phyloP scores from a whole-genome alignment of 305 asterid species.

The Fraxinus paxiana region DNA sequence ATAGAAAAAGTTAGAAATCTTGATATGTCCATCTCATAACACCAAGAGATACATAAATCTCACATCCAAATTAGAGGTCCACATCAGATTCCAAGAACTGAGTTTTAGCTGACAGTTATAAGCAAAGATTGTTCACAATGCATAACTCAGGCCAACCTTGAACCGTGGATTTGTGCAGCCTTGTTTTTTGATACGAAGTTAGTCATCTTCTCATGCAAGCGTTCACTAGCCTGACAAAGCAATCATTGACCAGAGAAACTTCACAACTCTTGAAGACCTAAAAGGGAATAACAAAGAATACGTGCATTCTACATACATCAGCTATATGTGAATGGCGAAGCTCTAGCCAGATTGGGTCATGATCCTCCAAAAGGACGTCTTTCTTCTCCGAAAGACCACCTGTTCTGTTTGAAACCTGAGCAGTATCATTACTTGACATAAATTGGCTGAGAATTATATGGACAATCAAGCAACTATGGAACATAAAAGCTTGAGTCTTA shows the following conservation, averaged over 20 bases:
- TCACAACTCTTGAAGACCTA: constrained; percentile 11
- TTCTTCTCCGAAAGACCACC: constrained; percentile 84
- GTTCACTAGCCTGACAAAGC: constrained; percentile 75
- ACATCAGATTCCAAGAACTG: neutral
- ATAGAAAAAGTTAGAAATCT: neutral
- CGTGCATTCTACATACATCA: constrained; percentile 57
- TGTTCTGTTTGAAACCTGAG: constrained; percentile 77
- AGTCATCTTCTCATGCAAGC: constrained; percentile 94
- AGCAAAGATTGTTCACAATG: constrained; percentile 20
- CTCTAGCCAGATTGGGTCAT: constrained; percentile 98
- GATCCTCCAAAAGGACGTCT: constrained; percentile 97
- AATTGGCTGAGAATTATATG: constrained; percentile 11
- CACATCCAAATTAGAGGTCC: neutral
- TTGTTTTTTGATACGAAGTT: constrained; percentile 83
- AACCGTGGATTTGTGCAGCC: constrained; percentile 96
- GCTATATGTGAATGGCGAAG: constrained; percentile 98
- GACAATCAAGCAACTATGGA: constrained; percentile 11
- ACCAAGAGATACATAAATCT: constrained; percentile 1
- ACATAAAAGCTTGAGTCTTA: constrained; percentile 27
- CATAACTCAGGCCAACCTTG: constrained; percentile 55
- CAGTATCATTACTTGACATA: constrained; percentile 25
- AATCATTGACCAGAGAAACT: constrained; percentile 32
- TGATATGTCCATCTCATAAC: neutral
- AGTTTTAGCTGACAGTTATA: constrained; percentile 10
- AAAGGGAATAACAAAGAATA: constrained; percentile 10